Base-by-base conservation (phyloP, 768 basidiomycete genomes). In the Lactarius evosmus region DNA sequence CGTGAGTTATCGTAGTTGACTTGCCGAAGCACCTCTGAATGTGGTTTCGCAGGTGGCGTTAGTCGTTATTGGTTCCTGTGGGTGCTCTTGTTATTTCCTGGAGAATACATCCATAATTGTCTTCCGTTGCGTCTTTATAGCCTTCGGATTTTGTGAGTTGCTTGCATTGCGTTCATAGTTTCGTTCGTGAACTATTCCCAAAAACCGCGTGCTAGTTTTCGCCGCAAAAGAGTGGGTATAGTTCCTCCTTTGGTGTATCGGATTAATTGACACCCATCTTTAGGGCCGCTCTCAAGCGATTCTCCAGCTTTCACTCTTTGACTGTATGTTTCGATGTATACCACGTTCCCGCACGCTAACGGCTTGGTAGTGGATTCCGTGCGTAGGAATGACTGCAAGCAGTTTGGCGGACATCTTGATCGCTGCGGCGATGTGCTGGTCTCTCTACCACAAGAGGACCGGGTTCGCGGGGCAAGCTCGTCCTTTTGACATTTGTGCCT, bases 341-440 rank as follows among this genome's bases (percentile, higher is more conserved):
- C 36, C n/a, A 6, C 54, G 8, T 58, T 34, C 32, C 30, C 16
- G 8, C 14, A 12, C 17, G 22, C 52, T 59, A 11, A 55, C 19
- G 19, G 25, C 16, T 17, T 14, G 8, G 38, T 59, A 78, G 82
- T 83, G 82, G 83, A 76, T 84, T 16, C 80, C 82, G 8, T 79
- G 77, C 66, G 66, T 76, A 29, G 83, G 81, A 1, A 30, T 74
- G 11, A 78, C 80, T 36, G 77, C 79, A 60, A 79, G 80, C 29
- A 79, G 79, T n/a, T 77, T 77, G 17, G 78, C 80, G 11, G 82
- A 83, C 66, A 74, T 81, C 62, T 73, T 82, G 61, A 82, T 83
- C 53, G 83, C 82, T 3, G 62, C 72, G 53, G 73, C 79, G 16
- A 75, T 84, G 59, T 81, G 80, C 67, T 82, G 78, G 66, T 81